Conservation (phyloP, 345 rosid genomes). For the Melaleuca alternifolia region DNA sequence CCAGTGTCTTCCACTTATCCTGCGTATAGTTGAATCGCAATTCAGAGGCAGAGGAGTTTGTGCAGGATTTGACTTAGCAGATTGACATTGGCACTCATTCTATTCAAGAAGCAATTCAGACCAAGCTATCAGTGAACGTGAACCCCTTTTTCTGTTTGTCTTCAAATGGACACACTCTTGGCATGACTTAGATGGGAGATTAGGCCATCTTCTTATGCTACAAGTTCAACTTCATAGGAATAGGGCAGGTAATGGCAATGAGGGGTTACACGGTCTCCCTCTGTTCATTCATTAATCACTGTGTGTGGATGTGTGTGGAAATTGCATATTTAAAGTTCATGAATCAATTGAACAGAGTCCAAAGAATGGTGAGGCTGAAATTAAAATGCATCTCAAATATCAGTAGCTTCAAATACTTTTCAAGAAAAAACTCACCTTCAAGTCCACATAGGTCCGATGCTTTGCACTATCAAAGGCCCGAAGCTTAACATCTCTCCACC, state of each 20-base stretch:
- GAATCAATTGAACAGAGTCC: not conserved
- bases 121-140: not conserved
- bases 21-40: conserved; percentile 6
- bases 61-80: not conserved
- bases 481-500: conserved; percentile 97
- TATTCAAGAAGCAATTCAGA: not conserved
- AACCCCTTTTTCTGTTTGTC: not conserved
- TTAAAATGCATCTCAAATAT: not conserved
- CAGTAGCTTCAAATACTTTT: not conserved
- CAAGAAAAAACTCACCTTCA: conserved; percentile 47
- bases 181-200: not conserved
- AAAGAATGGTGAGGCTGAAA: not conserved
- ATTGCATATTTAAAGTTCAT: not conserved
- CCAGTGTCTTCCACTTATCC: conserved; percentile 99
- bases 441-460: conserved; percentile 93
- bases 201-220: not conserved
- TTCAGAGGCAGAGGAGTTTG: not conserved
- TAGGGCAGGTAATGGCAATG: not conserved
- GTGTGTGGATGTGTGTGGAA: not conserved
- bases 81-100: not conserved
- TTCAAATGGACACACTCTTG: not conserved
- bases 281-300: not conserved
- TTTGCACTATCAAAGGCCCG: conserved; percentile 87
- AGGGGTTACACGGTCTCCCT: not conserved
- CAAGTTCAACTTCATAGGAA: not conserved